Evolutionary conservation across 2,329 filamentous ascomycete species (phyloP).

Genomic region (Xylaria hypoxylon): DNA sequence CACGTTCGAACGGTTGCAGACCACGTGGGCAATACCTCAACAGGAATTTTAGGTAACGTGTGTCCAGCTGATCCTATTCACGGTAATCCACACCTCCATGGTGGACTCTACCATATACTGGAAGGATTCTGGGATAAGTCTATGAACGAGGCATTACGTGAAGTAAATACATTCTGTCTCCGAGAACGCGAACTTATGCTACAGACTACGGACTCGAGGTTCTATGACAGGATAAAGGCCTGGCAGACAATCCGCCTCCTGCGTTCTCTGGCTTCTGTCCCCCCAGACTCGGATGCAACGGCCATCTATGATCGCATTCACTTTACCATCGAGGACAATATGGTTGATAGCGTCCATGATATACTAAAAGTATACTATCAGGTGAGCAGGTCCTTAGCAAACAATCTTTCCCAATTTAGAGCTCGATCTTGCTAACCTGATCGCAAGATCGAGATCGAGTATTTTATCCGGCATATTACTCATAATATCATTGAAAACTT

Average conservation of each 20-base stretch:
- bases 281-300: conserved; percentile 6
- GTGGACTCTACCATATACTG: conserved; percentile 33
- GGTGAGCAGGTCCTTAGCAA: conserved; percentile 40
- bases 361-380: conserved; percentile 54
- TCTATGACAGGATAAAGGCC: conserved; percentile 40
- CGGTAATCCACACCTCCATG: conserved; percentile 29
- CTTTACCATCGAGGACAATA: conserved; percentile 45
- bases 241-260: conserved; percentile 38
- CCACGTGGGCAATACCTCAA: conserved; percentile 29
- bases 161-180: conserved; percentile 23
- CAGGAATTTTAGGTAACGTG: conserved; percentile 9
- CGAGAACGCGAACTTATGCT: conserved; percentile 39
- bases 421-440: background rate
- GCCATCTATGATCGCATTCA: conserved; percentile 41
- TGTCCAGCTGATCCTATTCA: background rate
- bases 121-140: conserved; percentile 35
- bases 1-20: conserved; percentile 45
- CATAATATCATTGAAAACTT: conserved; percentile 45
- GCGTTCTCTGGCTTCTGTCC: conserved; percentile 37
- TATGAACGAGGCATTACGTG: background rate
- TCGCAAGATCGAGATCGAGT: conserved; percentile 45
- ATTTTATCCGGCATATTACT: conserved; percentile 47
- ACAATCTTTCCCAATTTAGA: background rate
- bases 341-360: conserved; percentile 53
- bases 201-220: conserved; percentile 44